Evolutionary conservation across 2,329 filamentous ascomycete genomes (phyloP).

Genomic region (Alternaria angustiovoidea): DNA sequence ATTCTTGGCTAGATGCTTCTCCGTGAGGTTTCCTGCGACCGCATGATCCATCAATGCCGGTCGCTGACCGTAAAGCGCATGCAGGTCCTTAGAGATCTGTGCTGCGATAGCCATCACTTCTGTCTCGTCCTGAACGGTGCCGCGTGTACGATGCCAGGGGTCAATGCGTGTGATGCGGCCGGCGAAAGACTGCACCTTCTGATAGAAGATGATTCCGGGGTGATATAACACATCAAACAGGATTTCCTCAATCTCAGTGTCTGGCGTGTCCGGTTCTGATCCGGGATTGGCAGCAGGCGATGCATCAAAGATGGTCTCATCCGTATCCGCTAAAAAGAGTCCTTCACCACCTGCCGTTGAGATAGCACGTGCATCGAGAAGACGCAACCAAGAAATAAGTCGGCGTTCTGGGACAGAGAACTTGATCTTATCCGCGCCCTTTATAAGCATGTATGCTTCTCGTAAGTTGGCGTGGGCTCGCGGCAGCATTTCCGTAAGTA

Average conservation of each 20-base stretch:
- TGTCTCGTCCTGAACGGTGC: conserved; percentile 66
- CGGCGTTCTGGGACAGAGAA: conserved; percentile 54
- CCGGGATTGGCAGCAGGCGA: conserved; percentile 51
- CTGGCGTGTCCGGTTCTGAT: conserved; percentile 39
- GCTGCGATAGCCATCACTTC: conserved; percentile 65
- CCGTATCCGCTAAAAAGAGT: conserved; percentile 60
- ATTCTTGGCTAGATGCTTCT: conserved; percentile 58
- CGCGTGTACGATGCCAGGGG: conserved; percentile 64
- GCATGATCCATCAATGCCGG: conserved; percentile 66
- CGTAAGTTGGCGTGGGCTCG: conserved; percentile 56
- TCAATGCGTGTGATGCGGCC: conserved; percentile 65
- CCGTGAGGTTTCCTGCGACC: conserved; percentile 60
- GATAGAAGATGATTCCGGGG: conserved; percentile 65
- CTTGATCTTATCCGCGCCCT: conserved; percentile 32
- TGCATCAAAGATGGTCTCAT: conserved; percentile 58
- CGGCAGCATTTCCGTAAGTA: conserved; percentile 28
- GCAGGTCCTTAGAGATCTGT: conserved; percentile 60
- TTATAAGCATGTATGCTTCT: conserved; percentile 60
- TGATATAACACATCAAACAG: conserved; percentile 64
- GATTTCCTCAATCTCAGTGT: conserved; percentile 57
- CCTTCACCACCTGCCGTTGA: conserved; percentile 64
- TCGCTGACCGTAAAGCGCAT: conserved; percentile 60
- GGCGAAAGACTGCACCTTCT: conserved; percentile 66
- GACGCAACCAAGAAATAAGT: conserved; percentile 63
- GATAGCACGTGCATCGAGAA: conserved; percentile 64